Evolutionary conservation across 148 eudicot genomes (phyloP), one percentile per base, ranked within the genome.

Genomic region (Arbutus unedo): DNA sequence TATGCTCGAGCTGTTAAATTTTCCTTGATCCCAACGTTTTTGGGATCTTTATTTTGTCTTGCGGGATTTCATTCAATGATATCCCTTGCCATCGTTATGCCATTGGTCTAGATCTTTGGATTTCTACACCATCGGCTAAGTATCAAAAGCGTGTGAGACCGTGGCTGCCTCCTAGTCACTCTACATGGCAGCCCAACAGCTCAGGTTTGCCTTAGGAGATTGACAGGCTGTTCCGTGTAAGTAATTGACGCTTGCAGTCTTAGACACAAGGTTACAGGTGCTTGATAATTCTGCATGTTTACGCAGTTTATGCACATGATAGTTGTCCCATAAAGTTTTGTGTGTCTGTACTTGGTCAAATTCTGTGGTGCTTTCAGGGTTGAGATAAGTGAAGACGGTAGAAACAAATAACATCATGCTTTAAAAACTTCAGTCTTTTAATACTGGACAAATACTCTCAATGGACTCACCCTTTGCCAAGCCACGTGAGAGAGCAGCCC

Each of bases 241-340:
- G 62, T 57, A 57, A 18, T 57, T 57, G 62, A 16, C 21, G 62
- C 0, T 0, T 57, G 21, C 62, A 57, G 62, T 57, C 62, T 57
- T 57, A 19, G 23, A 57, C 21, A 18, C 8, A 21, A 57, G 21
- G 16, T 57, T 57, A 19, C 62, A 16, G 62, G 62, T 57, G 62
- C 62, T 57, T 57, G 62, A 57, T 57, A 19, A 57, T 57, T 57
- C 62, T 57, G 62, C 62, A 57, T 57, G 62, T 57, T 57, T 57
- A 57, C 8, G 0, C 8, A 57, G 62, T 16, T 1, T 57, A 18
- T 21, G 62, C 62, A 57, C 21, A 57, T 57, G 62, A 57, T 57
- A 19, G 21, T 57, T 57, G 62, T 57, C 62, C 62, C 23, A 18
- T 57, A 18, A 57, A 57, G 62, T 57, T 57, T 16, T 16, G 19